These are phyloP conservation scores for Dispira simplex DNA, from an alignment of 192 early-diverging fungal species.

Conservation along the genomic window DNA sequence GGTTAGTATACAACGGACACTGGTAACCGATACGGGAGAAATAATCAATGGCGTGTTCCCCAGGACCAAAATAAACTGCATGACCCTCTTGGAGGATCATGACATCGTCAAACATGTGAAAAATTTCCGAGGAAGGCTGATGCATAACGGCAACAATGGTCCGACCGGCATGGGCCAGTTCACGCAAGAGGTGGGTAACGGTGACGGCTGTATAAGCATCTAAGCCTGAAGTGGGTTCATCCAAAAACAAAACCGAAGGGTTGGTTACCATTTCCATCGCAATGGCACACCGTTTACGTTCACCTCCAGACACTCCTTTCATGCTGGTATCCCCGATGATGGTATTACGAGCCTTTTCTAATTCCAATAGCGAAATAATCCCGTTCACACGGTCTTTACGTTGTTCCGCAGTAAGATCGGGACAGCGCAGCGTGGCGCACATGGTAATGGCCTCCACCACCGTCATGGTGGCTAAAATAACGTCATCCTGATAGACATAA, in stretches of 20 bases:
- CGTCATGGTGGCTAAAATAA: constrained; percentile 48
- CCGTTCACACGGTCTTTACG: constrained; percentile 27
- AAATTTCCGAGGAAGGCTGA: constrained; percentile 42
- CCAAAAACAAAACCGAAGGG: constrained; percentile 45
- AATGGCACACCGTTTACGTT: constrained; percentile 56
- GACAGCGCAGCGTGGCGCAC: constrained; percentile 35
- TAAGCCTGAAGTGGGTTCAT: constrained; percentile 60
- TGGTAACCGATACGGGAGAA: constrained; percentile 25
- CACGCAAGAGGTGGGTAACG: constrained; percentile 27
- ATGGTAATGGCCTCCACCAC: constrained; percentile 62
- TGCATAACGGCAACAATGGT: constrained; percentile 28
- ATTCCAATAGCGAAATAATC: constrained; percentile 38
- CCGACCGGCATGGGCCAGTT: constrained; percentile 24
- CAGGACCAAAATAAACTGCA: constrained; percentile 48
- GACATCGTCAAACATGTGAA: constrained; percentile 50
- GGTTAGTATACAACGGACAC: constrained; percentile 34
- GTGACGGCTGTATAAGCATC: constrained; percentile 36
- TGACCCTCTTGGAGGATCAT: constrained; percentile 48
- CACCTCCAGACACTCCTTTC: constrained; percentile 60
- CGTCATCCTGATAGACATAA: constrained; percentile 43
- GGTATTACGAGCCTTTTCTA: constrained; percentile 51
- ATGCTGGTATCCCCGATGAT: constrained; percentile 40
- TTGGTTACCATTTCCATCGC: constrained; percentile 57
- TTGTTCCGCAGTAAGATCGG: constrained; percentile 5
- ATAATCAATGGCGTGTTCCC: constrained; percentile 26